These are phyloP conservation scores for Rosa chinensis DNA, from an alignment of 306 rosid species.

Conservation along the genomic window DNA sequence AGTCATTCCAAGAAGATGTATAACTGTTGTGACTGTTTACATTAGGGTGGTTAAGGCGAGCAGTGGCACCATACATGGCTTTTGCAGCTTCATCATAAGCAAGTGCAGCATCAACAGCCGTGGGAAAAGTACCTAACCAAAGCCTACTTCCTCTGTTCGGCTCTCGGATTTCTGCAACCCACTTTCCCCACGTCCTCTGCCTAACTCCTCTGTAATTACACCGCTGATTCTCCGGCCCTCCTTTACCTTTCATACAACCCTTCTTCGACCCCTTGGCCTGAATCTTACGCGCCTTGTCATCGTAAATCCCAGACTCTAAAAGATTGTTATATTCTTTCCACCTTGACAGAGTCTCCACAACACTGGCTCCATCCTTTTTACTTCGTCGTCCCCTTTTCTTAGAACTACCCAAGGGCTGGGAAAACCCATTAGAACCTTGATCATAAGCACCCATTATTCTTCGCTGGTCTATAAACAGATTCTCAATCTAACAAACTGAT, in stretches of 20 bases:
- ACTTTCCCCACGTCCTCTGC: conserved; percentile 97
- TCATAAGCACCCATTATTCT: conserved; percentile 53
- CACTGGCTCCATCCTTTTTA: conserved; percentile 49
- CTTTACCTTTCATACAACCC: conserved; percentile 98
- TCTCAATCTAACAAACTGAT: conserved; percentile 10
- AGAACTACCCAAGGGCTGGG: conserved; percentile 40
- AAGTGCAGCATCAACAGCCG: conserved; percentile 68
- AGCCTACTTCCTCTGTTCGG: conserved; percentile 77
- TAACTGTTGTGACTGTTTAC: conserved; percentile 17
- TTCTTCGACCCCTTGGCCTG: conserved; percentile 96
- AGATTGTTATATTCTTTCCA: conserved; percentile 65
- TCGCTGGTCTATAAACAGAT: not conserved
- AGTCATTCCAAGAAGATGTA: conserved; percentile 18
- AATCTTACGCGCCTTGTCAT: conserved; percentile 39
- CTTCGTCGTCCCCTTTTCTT: conserved; percentile 63
- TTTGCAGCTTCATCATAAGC: conserved; percentile 92
- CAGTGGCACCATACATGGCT: conserved; percentile 77
- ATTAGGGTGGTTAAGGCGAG: conserved; percentile 75
- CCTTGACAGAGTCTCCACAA: conserved; percentile 69
- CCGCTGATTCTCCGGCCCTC: conserved; percentile 79
- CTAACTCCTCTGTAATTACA: conserved; percentile 91
- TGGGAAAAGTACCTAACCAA: conserved; percentile 82
- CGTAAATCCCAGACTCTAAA: conserved; percentile 29
- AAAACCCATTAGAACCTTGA: conserved; percentile 27
- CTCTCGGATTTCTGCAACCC: conserved; percentile 94